Evolutionary conservation across 2,329 filamentous ascomycete genomes (phyloP).

Genomic region (Penicillium sp.): DNA sequence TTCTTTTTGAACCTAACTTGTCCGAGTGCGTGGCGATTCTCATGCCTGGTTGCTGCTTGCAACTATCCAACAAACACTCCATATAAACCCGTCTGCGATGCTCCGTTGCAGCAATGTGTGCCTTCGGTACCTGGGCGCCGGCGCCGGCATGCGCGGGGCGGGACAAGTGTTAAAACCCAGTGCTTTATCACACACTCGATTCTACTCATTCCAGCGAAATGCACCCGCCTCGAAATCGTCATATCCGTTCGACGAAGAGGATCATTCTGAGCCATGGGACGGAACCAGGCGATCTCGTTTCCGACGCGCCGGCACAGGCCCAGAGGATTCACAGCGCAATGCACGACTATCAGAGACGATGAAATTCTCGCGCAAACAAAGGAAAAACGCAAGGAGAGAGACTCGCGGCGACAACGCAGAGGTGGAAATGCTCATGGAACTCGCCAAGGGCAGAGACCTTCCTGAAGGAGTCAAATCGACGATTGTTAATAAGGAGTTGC

Average conservation of each 20-base stretch:
- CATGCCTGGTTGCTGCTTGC: not conserved
- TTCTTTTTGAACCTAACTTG: not conserved
- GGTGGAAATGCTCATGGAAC: constrained; percentile 14
- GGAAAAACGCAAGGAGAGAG: not conserved
- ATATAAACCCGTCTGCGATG: constrained; percentile 1
- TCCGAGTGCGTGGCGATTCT: not conserved
- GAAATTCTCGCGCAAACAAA: not conserved
- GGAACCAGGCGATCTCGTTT: not conserved
- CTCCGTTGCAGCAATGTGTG: constrained; percentile 12
- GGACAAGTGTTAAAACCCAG: not conserved
- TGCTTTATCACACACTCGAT: not conserved
- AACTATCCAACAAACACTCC: not conserved
- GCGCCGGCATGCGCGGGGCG: not conserved
- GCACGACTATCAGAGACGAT: constrained; percentile 2
- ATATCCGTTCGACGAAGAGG: not conserved
- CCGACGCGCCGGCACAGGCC: not conserved
- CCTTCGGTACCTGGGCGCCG: constrained; percentile 1
- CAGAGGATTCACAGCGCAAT: not conserved
- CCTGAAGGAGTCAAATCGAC: constrained; percentile 18
- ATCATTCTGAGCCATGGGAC: not conserved
- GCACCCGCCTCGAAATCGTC: not conserved
- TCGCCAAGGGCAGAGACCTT: constrained; percentile 15
- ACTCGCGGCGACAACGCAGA: constrained; percentile 5
- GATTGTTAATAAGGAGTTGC: constrained; percentile 53
- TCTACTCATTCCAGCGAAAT: not conserved